Evolutionary conservation across 371 early-diverging fungal species (phyloP).

Genomic region (Mucor circinelloides): DNA sequence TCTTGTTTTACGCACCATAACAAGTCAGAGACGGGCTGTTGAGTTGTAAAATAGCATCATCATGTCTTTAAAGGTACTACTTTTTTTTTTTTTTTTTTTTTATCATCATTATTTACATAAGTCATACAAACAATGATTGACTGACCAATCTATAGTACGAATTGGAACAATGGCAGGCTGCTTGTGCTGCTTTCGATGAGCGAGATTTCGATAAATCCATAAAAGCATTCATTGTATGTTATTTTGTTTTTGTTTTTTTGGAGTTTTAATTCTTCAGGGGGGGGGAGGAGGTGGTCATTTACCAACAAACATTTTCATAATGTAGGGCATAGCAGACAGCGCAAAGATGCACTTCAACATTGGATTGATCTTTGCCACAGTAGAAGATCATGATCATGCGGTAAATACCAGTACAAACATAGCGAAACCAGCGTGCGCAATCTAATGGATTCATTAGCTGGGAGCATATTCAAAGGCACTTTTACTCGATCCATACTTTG

Average conservation of each 20-base stretch:
- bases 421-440: not conserved
- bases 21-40: not conserved
- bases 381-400: slow-evolving; percentile 80
- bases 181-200: slow-evolving; percentile 47
- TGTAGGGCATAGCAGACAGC: slow-evolving; percentile 84
- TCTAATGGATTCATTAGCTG: slow-evolving; percentile 50
- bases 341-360: slow-evolving; percentile 96
- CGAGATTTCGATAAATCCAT: slow-evolving; percentile 44
- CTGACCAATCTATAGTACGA: slow-evolving; percentile 34
- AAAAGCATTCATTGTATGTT: slow-evolving; percentile 44
- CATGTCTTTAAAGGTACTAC: slow-evolving; percentile 23
- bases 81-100: too few species aligned
- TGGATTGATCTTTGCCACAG: slow-evolving; percentile 77
- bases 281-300: not conserved
- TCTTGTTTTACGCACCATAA: not conserved
- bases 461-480: slow-evolving; percentile 75
- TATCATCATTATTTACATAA: not conserved
- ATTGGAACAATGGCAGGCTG: slow-evolving; percentile 53
- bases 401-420: slow-evolving; percentile 54
- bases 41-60: not conserved
- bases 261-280: slow-evolving; percentile 1
- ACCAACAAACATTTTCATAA: not conserved
- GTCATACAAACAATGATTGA: not conserved
- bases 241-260: slow-evolving; percentile 3
- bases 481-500: slow-evolving; percentile 82